Evolutionary conservation across 192 early-diverging fungal species (phyloP), one percentile per base, ranked within the genome.

Genomic region (Coemansia sp.): DNA sequence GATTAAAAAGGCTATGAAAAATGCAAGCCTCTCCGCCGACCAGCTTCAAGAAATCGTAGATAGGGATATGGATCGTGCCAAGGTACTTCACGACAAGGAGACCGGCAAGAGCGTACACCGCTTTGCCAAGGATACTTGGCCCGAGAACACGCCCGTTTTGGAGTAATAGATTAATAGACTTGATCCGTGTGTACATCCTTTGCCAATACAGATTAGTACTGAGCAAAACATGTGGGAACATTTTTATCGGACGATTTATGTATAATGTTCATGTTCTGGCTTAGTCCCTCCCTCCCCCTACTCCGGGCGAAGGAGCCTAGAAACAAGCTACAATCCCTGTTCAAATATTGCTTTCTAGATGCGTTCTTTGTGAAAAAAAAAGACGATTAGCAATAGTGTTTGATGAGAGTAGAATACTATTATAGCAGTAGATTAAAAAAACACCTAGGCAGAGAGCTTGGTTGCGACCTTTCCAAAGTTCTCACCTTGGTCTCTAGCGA

Each of bases 401-500:
- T 22, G 20, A 22, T 24, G n/a, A 22, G 49, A 22, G 49, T 24
- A 22, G 6, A 58, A 31, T 58, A 12, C 1, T 63, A 52, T 55
- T 24, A 49, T 18, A n/a, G 22, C 53, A 40, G n/a, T 31, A 40
- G 63, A 64, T 8, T 38, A 38, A 22, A 22, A 22, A 55, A 40
- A 8, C n/a, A 13, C 20, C 43, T 71, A 80, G 15, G 81, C 81
- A 44, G 76, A 63, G 40, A 84, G 83, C 78, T 85, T 80, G 61
- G 79, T 34, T 4, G 87, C 76, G 33, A 88, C 68, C 46, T 86
- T 70, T 38, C 81, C 89, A 73, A 90, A 91, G 20, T 69, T 55
- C 68, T 89, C 84, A 50, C 90, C 90, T 80, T 91, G 90, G 38
- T 68, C n/a, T 50, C 69, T 68, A 5, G 88, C 88, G 64, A 89